Conservation (phyloP, 1,284 basidiomycete species). For the Kalmanozyma brasiliensis region DNA sequence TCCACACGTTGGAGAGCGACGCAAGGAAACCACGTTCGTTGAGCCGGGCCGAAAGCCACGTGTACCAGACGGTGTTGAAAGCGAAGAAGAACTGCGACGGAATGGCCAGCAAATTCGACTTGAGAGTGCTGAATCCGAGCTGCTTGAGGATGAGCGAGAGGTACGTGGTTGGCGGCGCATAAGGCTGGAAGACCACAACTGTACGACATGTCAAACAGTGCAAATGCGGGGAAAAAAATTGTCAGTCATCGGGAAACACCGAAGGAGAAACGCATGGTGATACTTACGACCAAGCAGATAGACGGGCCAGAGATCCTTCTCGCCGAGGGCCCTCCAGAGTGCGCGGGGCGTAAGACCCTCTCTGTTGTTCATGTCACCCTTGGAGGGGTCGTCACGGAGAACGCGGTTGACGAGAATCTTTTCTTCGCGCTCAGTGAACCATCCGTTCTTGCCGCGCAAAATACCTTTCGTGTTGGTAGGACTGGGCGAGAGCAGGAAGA, state of each 20-base stretch:
- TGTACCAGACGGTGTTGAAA: constrained; percentile 38
- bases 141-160: constrained; percentile 45
- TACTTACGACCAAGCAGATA: constrained; percentile 72
- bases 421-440: constrained; percentile 74
- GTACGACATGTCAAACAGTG: constrained; percentile 2
- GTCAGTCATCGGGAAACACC: constrained; percentile 5
- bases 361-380: constrained; percentile 79
- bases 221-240: constrained; percentile 12
- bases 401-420: constrained; percentile 74
- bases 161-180: constrained; percentile 28
- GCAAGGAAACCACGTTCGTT: constrained; percentile 30
- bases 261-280: background rate
- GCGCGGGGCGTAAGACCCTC: constrained; percentile 70
- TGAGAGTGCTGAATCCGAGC: constrained; percentile 46
- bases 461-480: constrained; percentile 38
- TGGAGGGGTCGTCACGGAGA: constrained; percentile 78
- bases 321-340: constrained; percentile 70
- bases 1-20: constrained; percentile 35
- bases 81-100: constrained; percentile 47
- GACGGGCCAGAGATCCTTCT: constrained; percentile 78
- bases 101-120: constrained; percentile 56
- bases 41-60: constrained; percentile 25
- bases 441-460: constrained; percentile 69
- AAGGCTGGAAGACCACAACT: constrained; percentile 38
- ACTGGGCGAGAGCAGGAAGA: constrained; percentile 37